Evolutionary conservation across 2,329 filamentous ascomycete species (phyloP).

Genomic region (Metarhizium rileyi): DNA sequence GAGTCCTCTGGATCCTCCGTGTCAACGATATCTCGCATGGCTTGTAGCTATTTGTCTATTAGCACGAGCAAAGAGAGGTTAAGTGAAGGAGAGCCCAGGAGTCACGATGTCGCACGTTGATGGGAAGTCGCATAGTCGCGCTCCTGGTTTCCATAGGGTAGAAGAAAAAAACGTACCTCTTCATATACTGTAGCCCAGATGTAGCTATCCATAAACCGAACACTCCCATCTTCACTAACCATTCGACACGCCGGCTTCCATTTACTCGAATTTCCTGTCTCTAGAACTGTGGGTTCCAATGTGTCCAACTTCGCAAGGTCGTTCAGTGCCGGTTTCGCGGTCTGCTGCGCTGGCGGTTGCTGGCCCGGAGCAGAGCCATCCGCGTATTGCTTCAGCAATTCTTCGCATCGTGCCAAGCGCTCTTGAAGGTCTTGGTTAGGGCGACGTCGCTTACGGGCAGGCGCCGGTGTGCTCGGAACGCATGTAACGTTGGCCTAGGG

Average conservation of each 20-base stretch:
- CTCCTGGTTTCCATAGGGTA: background rate
- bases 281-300: slow-evolving; percentile 16
- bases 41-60: slow-evolving; percentile 34
- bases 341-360: slow-evolving; percentile 10
- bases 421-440: slow-evolving; percentile 55
- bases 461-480: slow-evolving; percentile 50
- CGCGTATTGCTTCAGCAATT: slow-evolving; percentile 48
- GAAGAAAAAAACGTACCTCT: slow-evolving; percentile 33
- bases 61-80: slow-evolving; percentile 3
- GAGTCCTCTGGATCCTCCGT: slow-evolving; percentile 37
- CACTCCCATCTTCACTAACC: slow-evolving; percentile 42
- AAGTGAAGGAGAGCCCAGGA: background rate
- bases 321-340: slow-evolving; percentile 2
- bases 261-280: slow-evolving; percentile 19
- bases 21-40: slow-evolving; percentile 50
- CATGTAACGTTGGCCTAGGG: slow-evolving; percentile 47
- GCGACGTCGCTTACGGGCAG: slow-evolving; percentile 46
- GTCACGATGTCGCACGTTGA: background rate
- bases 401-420: slow-evolving; percentile 48
- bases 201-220: slow-evolving; percentile 48
- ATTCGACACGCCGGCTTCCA: slow-evolving; percentile 43
- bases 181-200: slow-evolving; percentile 45
- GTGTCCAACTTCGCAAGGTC: slow-evolving; percentile 16
- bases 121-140: background rate
- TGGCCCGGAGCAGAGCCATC: slow-evolving; percentile 20